These are phyloP conservation scores for Geotrichum cucujoidarum DNA, from an alignment of 1,139 yeast species.

Conservation along the genomic window DNA sequence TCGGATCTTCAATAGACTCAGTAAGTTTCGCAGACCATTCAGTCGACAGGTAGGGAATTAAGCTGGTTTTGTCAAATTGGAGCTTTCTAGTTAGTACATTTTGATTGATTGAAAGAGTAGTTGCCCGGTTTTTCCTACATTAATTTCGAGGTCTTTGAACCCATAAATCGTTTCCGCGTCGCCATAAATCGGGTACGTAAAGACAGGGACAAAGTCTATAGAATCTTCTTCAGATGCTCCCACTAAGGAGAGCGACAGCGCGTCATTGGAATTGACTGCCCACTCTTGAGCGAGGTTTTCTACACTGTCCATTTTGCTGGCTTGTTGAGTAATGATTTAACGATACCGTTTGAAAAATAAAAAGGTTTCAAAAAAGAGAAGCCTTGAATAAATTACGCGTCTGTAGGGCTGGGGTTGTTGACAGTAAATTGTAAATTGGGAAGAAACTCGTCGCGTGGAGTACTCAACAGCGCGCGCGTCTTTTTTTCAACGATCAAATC, in stretches of 20 bases:
- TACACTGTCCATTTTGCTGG: constrained; percentile 13
- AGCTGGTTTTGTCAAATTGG: constrained; percentile 51
- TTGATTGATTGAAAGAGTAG: not conserved
- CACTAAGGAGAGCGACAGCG: constrained; percentile 48
- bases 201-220: constrained; percentile 49
- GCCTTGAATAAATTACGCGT: no score
- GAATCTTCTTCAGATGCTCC: constrained; percentile 15
- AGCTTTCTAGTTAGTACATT: constrained; percentile 30
- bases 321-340: no score
- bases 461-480: no score
- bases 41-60: constrained; percentile 54
- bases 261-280: constrained; percentile 66
- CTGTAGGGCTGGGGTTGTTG: no score
- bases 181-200: constrained; percentile 91
- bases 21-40: constrained; percentile 47
- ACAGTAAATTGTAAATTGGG: no score
- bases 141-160: constrained; percentile 47
- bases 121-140: constrained; percentile 20
- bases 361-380: no score
- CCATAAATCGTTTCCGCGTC: constrained; percentile 89
- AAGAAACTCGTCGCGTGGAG: no score
- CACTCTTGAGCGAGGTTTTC: constrained; percentile 47
- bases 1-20: constrained; percentile 41
- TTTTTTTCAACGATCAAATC: no score
- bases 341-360: no score